Conservation (phyloP, 2,329 filamentous ascomycete genomes). For the Fusarium sp. region DNA sequence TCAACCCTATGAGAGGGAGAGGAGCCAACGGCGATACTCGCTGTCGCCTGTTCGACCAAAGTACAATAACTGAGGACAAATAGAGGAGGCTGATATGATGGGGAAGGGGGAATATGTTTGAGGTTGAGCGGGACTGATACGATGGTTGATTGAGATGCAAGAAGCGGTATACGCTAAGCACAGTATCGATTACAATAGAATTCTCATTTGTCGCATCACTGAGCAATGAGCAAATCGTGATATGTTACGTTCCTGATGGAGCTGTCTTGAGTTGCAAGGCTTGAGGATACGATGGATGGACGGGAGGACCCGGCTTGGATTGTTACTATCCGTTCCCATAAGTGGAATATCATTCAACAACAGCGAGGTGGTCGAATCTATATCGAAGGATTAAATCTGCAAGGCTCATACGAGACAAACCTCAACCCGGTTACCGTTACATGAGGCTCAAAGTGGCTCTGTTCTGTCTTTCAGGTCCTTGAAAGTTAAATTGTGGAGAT, state of each 20-base stretch:
- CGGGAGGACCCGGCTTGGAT: conserved; percentile 14
- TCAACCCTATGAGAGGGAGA: conserved; percentile 20
- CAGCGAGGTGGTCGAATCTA: conserved; percentile 1
- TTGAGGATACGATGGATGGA: conserved; percentile 1
- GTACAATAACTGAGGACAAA: neutral
- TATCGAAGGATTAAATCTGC: neutral
- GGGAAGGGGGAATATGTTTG: neutral
- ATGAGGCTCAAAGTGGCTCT: conserved; percentile 33
- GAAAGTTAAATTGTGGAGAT: conserved; percentile 25
- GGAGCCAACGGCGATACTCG: conserved; percentile 7
- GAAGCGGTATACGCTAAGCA: neutral
- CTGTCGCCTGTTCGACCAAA: conserved; percentile 27
- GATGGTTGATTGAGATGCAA: neutral
- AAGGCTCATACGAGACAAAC: conserved; percentile 17
- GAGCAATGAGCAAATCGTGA: neutral
- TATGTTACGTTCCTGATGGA: neutral
- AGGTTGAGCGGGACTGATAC: conserved; percentile 12
- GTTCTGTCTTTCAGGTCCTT: neutral
- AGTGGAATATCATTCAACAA: conserved; percentile 4
- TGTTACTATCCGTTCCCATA: neutral
- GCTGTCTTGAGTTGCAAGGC: conserved; percentile 7
- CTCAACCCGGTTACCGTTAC: conserved; percentile 1
- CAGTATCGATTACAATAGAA: conserved; percentile 7
- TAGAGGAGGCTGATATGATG: neutral
- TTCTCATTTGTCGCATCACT: conserved; percentile 10